These are phyloP conservation scores for Blastobotrys buckinghamii DNA, from an alignment of 1,139 yeast species.

Conservation along the genomic window DNA sequence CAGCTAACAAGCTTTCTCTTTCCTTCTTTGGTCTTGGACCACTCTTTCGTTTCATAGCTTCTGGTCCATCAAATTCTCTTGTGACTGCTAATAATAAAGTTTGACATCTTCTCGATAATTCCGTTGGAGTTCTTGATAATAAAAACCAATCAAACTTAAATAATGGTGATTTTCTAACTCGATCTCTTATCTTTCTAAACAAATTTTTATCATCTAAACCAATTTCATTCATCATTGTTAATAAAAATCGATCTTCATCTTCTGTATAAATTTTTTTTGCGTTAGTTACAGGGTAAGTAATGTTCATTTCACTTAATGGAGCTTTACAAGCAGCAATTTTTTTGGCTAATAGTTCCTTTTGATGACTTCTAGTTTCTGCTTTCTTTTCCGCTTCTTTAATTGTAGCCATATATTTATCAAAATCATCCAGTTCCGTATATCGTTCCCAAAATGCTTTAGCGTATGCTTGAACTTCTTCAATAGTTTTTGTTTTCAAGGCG, in stretches of 20 bases:
- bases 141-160: slow-evolving; percentile 91
- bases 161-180: slow-evolving; percentile 62
- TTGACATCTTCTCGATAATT: slow-evolving; percentile 74
- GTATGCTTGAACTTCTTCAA: slow-evolving; percentile 69
- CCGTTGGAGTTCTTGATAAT: slow-evolving; percentile 79
- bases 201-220: slow-evolving; percentile 77
- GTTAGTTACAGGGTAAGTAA: slow-evolving; percentile 77
- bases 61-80: slow-evolving; percentile 31
- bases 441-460: slow-evolving; percentile 73
- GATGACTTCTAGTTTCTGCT: slow-evolving; percentile 54
- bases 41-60: slow-evolving; percentile 28
- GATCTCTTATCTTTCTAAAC: slow-evolving; percentile 73
- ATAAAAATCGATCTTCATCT: slow-evolving; percentile 77
- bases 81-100: slow-evolving; percentile 49
- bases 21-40: slow-evolving; percentile 20
- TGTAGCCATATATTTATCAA: slow-evolving; percentile 75
- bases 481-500: slow-evolving; percentile 56
- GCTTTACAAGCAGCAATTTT: slow-evolving; percentile 60
- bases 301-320: slow-evolving; percentile 73
- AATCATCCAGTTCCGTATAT: slow-evolving; percentile 69
- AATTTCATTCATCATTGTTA: slow-evolving; percentile 64
- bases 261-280: slow-evolving; percentile 83
- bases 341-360: slow-evolving; percentile 56
- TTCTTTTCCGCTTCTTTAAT: slow-evolving; percentile 88
- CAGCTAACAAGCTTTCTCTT: slow-evolving; percentile 9